phyloP scores from a whole-genome alignment of 176 grass and related monocot species.

The Avena atlantica region DNA sequence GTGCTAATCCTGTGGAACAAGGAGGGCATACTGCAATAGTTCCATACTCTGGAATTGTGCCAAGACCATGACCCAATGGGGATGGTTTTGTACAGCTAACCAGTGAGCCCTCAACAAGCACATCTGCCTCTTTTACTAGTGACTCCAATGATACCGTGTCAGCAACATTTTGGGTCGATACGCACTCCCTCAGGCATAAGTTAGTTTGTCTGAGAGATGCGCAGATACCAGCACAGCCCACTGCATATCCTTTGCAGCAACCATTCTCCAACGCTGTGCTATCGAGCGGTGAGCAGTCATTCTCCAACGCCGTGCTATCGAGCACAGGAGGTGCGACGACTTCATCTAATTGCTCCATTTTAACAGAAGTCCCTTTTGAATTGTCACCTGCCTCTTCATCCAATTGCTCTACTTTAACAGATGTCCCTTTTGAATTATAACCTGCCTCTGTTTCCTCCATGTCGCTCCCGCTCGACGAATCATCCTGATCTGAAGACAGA shows the following conservation, averaged over 20 bases:
- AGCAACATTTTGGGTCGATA: conserved; percentile 27
- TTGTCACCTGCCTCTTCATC: conserved; percentile 36
- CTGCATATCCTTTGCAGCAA: conserved; percentile 28
- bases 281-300: neutral
- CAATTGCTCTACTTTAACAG: conserved; percentile 54
- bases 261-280: conserved; percentile 42
- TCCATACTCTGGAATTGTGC: conserved; percentile 50
- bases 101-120: conserved; percentile 39
- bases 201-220: conserved; percentile 12
- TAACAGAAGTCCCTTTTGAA: conserved; percentile 30
- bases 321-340: neutral
- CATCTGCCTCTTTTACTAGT: conserved; percentile 47
- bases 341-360: conserved; percentile 53
- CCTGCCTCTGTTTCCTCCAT: conserved; percentile 40
- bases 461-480: conserved; percentile 33
- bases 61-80: conserved; percentile 31
- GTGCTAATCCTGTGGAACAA: conserved; percentile 22
- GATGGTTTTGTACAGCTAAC: conserved; percentile 16
- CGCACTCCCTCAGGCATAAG: conserved; percentile 25
- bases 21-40: conserved; percentile 28
- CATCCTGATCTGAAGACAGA: conserved; percentile 52
- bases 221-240: conserved; percentile 31
- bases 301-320: neutral
- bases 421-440: conserved; percentile 14
- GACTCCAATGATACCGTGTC: conserved; percentile 49